These are phyloP conservation scores for Mycena chlorophos DNA, from an alignment of 768 basidiomycete species.

Conservation along the genomic window DNA sequence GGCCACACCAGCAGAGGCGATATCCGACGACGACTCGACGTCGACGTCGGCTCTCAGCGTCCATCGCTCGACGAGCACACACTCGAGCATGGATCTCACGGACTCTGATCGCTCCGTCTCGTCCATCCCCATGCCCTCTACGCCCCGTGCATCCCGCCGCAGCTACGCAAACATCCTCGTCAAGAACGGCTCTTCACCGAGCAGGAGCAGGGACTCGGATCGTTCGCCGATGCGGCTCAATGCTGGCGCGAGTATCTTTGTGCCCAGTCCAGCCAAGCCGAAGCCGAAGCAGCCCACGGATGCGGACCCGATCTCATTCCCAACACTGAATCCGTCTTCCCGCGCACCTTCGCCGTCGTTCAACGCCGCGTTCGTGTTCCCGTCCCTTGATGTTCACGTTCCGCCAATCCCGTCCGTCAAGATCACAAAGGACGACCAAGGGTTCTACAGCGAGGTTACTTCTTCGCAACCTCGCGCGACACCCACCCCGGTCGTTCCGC, in stretches of 20 bases:
- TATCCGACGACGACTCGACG: slow-evolving; percentile 22
- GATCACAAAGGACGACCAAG: slow-evolving; percentile 55
- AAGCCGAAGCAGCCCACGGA: slow-evolving; percentile 24
- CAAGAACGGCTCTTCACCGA: slow-evolving; percentile 36
- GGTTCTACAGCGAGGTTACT: slow-evolving; percentile 48
- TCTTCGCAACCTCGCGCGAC: slow-evolving; percentile 32
- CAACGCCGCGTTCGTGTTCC: slow-evolving; percentile 45
- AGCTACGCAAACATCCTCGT: slow-evolving; percentile 39
- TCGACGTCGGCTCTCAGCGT: slow-evolving; percentile 14
- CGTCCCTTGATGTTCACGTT: slow-evolving; percentile 43
- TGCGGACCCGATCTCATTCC: slow-evolving; percentile 5
- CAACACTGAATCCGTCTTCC: slow-evolving; percentile 21
- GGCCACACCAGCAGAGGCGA: slow-evolving; percentile 8
- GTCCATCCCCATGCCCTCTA: slow-evolving; percentile 51
- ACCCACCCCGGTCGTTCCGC: slow-evolving; percentile 41
- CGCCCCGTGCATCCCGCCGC: slow-evolving; percentile 46
- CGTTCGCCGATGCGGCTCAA: slow-evolving; percentile 38
- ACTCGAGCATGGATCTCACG: slow-evolving; percentile 45
- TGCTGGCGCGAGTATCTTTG: slow-evolving; percentile 46
- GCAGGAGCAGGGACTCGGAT: slow-evolving; percentile 23
- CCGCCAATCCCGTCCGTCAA: slow-evolving; percentile 40
- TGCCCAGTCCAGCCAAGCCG: slow-evolving; percentile 37
- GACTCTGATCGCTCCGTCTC: slow-evolving; percentile 45
- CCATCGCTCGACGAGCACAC: slow-evolving; percentile 36
- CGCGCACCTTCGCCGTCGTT: slow-evolving; percentile 26